Percentiles rank a stretch among this genome's conserved stretches.
Conservation (phyloP, 257 asterid genomes). For the Coffea canephora region DNA sequence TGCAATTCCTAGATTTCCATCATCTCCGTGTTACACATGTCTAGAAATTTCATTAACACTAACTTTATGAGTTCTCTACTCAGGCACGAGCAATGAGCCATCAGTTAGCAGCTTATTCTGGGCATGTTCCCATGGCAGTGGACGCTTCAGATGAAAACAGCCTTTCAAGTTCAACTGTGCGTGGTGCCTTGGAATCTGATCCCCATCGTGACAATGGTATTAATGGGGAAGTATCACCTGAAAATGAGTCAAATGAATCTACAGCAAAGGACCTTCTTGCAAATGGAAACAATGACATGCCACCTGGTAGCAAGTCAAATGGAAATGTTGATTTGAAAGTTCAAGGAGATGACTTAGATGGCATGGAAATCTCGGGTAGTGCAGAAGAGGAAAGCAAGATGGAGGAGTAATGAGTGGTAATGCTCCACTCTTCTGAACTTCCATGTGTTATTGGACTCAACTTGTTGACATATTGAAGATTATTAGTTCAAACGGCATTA, state of each 20-base stretch:
- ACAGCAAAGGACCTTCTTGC: conserved; percentile 20
- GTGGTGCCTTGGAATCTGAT: conserved; percentile 34
- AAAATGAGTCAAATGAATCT: conserved; percentile 24
- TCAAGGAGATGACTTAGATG: not conserved
- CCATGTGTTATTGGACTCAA: not conserved
- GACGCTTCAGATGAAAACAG: conserved; percentile 42
- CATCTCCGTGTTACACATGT: not conserved
- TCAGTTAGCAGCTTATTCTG: conserved; percentile 45
- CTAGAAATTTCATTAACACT: not conserved
- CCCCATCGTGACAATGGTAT: conserved; percentile 27
- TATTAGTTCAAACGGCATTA: too few species aligned
- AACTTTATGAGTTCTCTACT: not conserved
- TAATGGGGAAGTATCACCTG: conserved; percentile 19
- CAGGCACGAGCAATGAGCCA: conserved; percentile 59
- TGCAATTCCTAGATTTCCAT: too few species aligned
- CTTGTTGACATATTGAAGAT: not conserved
- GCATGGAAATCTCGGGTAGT: not conserved
- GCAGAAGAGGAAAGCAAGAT: conserved; percentile 10
- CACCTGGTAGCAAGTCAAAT: conserved; percentile 10
- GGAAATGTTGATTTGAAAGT: conserved; percentile 5
- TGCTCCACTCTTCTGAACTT: not conserved
- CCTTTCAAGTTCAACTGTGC: conserved; percentile 21
- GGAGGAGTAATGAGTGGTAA: conserved; percentile 4
- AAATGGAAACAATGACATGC: conserved; percentile 24
- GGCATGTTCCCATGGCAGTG: conserved; percentile 21